Conservation (phyloP, 352 stramenopile genomes). For the Phytopythium kandeliae region DNA sequence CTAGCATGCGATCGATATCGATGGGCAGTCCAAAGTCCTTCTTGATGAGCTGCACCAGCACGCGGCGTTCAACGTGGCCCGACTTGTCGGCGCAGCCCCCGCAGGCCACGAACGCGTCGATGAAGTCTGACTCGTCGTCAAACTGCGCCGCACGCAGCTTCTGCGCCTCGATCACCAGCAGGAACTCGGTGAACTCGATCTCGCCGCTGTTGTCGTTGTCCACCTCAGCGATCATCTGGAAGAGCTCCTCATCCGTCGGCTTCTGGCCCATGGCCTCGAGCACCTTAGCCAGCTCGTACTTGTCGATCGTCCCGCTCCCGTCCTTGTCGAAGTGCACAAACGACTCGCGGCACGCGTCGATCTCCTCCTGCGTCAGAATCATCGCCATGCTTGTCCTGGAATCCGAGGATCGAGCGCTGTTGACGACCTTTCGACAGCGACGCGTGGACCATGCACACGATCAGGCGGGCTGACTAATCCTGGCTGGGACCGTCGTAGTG, state of each 20-base stretch:
- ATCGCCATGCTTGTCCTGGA: too few species aligned
- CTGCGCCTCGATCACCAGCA: conserved; percentile 96
- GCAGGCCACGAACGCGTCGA: conserved; percentile 96
- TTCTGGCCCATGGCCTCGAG: conserved; percentile 97
- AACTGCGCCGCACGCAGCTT: conserved; percentile 93
- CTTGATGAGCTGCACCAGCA: conserved; percentile 94
- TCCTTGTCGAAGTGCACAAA: conserved; percentile 98
- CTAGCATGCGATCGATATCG: conserved; percentile 95
- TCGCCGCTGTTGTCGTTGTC: conserved; percentile 91
- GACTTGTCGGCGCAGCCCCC: conserved; percentile 89
- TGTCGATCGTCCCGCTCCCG: conserved; percentile 93
- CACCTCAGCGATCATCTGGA: conserved; percentile 96
- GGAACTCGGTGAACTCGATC: conserved; percentile 97
- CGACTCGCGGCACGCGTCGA: conserved; percentile 93
- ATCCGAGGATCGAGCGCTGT: not conserved
- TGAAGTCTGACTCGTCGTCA: conserved; percentile 96
- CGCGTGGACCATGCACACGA: not conserved
- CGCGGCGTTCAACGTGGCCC: conserved; percentile 86
- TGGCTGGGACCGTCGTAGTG: too few species aligned
- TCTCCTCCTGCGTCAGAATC: conserved; percentile 94
- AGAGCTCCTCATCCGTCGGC: conserved; percentile 96
- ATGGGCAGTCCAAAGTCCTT: conserved; percentile 95
- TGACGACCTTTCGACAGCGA: not conserved
- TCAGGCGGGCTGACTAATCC: too few species aligned
- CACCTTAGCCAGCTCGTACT: conserved; percentile 92